phyloP scores from a whole-genome alignment of 1,284 basidiomycete genomes.

The Ustilago curta region DNA sequence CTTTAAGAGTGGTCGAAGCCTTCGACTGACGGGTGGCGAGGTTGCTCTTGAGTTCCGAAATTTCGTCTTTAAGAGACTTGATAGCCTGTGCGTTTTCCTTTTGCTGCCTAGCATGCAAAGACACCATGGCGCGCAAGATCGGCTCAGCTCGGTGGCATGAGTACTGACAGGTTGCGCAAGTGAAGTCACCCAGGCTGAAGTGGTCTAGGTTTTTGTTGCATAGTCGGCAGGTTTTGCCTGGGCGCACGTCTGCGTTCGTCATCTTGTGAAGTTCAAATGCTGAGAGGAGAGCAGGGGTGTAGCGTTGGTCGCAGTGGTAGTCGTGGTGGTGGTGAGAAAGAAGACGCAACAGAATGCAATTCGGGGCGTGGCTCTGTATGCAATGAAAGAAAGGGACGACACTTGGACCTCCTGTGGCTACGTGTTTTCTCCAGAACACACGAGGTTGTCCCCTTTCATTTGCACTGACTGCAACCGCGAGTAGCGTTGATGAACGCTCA shows the following conservation, averaged over 20 bases:
- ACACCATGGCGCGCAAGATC: neutral
- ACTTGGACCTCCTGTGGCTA: no score
- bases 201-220: constrained; percentile 9
- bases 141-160: constrained; percentile 15
- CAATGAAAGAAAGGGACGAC: no score
- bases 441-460: no score
- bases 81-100: constrained; percentile 4
- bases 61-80: constrained; percentile 13
- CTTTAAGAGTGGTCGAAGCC: constrained; percentile 7
- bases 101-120: neutral
- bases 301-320: no score
- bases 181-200: constrained; percentile 9
- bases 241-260: neutral
- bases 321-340: no score
- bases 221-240: constrained; percentile 4
- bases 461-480: no score
- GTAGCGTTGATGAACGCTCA: no score
- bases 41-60: constrained; percentile 8
- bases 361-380: no score
- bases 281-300: neutral
- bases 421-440: no score
- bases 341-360: no score
- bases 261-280: neutral
- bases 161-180: constrained; percentile 10
- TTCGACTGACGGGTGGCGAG: constrained; percentile 13